These are phyloP conservation scores for Voacanga thouarsii DNA, from an alignment of 257 asterid genomes.

Conservation along the genomic window DNA sequence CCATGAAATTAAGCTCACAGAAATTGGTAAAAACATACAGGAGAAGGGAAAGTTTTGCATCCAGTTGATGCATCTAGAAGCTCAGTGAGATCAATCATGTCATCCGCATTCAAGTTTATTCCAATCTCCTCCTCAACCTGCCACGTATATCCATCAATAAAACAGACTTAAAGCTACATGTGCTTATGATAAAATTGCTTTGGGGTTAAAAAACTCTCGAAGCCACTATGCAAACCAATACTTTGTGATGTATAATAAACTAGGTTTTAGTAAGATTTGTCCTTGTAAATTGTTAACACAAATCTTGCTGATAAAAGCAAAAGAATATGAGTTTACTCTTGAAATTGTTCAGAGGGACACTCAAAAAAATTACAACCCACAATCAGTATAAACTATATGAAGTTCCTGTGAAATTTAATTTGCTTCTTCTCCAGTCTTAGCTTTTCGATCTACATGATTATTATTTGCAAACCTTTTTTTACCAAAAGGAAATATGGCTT, in stretches of 20 bases:
- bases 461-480: background rate
- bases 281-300: background rate
- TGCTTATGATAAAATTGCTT: background rate
- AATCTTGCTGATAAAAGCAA: background rate
- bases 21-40: slow-evolving; percentile 38
- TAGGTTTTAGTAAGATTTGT: background rate
- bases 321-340: background rate
- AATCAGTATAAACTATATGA: background rate
- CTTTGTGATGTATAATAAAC: background rate
- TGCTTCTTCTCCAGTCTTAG: background rate
- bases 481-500: background rate
- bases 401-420: background rate
- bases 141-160: background rate
- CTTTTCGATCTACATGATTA: background rate
- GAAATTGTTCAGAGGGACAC: background rate
- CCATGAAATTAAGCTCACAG: background rate
- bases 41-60: slow-evolving; percentile 68
- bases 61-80: slow-evolving; percentile 77
- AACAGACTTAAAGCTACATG: background rate
- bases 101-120: slow-evolving; percentile 56
- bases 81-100: slow-evolving; percentile 76
- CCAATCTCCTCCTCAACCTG: slow-evolving; percentile 98
- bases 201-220: background rate
- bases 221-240: background rate
- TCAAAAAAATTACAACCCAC: background rate